A percentile compares a stretch with the other conserved stretches of the same genome.
These are phyloP conservation scores for Vitis hybrid DNA, from an alignment of 177 flowering plant genomes.

Conservation along the genomic window DNA sequence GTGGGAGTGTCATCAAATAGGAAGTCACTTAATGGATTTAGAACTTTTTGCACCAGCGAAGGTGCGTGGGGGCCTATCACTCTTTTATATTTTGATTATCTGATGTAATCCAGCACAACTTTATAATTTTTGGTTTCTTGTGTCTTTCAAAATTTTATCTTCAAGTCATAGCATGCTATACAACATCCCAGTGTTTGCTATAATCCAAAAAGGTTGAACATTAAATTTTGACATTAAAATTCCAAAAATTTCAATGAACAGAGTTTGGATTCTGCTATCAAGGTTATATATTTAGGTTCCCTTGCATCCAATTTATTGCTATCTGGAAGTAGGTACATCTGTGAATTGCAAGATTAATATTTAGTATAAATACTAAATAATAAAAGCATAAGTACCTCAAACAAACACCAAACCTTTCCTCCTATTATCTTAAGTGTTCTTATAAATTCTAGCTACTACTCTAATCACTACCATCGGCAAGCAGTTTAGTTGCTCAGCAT, in stretches of 20 bases:
- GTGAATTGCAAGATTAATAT: too few species aligned
- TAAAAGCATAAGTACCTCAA: too few species aligned
- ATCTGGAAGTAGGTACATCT: too few species aligned
- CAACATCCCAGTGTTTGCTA: background rate
- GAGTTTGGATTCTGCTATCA: background rate
- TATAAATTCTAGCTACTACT: too few species aligned
- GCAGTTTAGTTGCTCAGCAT: too few species aligned
- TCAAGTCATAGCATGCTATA: background rate
- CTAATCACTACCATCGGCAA: too few species aligned
- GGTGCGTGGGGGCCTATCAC: constrained; percentile 41
- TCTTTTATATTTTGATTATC: constrained; percentile 6
- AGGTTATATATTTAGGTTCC: background rate
- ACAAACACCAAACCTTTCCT: too few species aligned
- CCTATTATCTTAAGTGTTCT: too few species aligned
- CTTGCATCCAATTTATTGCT: too few species aligned
- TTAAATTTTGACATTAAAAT: background rate
- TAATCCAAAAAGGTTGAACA: background rate
- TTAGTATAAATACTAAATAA: too few species aligned
- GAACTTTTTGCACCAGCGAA: constrained; percentile 55
- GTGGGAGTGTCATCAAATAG: constrained; percentile 42
- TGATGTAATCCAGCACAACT: background rate
- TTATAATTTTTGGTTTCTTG: background rate
- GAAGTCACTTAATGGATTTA: constrained; percentile 37
- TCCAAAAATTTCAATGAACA: background rate
- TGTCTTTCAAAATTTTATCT: background rate